Percentiles rank a stretch among this genome's conserved stretches.
phyloP scores from a whole-genome alignment of 441 rosid genomes.

The Syzygium syzygioides region DNA sequence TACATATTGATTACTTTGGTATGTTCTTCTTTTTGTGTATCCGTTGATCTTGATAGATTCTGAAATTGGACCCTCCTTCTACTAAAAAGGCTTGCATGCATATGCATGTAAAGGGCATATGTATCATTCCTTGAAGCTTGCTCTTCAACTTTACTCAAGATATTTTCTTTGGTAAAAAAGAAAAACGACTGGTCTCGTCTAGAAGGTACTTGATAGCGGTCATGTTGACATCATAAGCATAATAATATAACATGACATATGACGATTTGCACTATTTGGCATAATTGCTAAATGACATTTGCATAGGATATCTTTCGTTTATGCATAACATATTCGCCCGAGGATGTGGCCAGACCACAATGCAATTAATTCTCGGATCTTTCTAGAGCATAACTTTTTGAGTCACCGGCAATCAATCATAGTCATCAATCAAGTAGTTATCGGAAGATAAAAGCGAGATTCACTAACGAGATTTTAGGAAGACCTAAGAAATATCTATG shows the following conservation, averaged over 20 bases:
- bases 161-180: not conserved
- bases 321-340: not conserved
- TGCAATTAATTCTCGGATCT: not conserved
- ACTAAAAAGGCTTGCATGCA: not conserved
- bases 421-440: not conserved
- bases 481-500: not conserved
- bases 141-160: not conserved
- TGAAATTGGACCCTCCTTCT: not conserved
- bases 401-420: not conserved
- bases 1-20: not conserved
- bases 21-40: not conserved
- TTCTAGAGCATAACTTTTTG: not conserved
- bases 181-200: not conserved
- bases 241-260: not conserved
- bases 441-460: not conserved
- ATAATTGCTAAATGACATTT: not conserved
- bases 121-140: not conserved
- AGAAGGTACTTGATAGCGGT: not conserved
- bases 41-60: not conserved
- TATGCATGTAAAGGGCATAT: not conserved
- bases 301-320: not conserved
- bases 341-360: not conserved
- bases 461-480: not conserved
- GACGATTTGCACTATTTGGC: not conserved
- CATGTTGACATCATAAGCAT: not conserved